Evolutionary conservation across 139 green algal species (phyloP).

Genomic region (Volvox africanus): DNA sequence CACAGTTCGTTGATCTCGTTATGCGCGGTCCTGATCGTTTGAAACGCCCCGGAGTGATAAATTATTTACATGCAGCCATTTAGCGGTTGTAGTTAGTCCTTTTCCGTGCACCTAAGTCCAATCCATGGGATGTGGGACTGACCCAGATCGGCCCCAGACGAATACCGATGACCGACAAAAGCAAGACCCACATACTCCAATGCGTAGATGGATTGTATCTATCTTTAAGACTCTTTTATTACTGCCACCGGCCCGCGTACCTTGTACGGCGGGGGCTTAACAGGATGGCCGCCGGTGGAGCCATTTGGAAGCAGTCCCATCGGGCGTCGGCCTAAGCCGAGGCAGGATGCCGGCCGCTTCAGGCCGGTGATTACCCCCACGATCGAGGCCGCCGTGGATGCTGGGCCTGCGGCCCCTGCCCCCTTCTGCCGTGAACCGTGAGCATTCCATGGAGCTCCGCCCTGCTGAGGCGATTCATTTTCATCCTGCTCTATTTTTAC

Average conservation of each 20-base stretch:
- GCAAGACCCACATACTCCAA: background rate
- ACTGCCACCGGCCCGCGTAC: background rate
- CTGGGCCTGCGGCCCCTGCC: background rate
- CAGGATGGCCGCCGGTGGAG: background rate
- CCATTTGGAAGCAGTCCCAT: background rate
- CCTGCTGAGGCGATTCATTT: background rate
- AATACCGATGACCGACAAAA: background rate
- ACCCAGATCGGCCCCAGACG: background rate
- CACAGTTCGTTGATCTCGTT: too few relatives aligned
- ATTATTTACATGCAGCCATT: too few relatives aligned
- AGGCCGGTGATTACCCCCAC: background rate
- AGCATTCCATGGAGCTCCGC: background rate
- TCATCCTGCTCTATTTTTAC: background rate
- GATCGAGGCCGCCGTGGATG: background rate
- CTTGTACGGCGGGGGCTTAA: background rate
- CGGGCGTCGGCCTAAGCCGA: background rate
- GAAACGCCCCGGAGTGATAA: too few relatives aligned
- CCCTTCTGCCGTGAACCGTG: background rate
- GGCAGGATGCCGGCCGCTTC: background rate
- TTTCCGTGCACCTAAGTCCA: too few relatives aligned
- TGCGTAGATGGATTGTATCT: background rate
- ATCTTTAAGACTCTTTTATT: background rate
- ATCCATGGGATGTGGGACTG: background rate
- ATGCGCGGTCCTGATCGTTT: too few relatives aligned
- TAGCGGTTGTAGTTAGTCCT: background rate